Evolutionary conservation across 352 stramenopile genomes (phyloP).

Genomic region (Vaucheria bursata): DNA sequence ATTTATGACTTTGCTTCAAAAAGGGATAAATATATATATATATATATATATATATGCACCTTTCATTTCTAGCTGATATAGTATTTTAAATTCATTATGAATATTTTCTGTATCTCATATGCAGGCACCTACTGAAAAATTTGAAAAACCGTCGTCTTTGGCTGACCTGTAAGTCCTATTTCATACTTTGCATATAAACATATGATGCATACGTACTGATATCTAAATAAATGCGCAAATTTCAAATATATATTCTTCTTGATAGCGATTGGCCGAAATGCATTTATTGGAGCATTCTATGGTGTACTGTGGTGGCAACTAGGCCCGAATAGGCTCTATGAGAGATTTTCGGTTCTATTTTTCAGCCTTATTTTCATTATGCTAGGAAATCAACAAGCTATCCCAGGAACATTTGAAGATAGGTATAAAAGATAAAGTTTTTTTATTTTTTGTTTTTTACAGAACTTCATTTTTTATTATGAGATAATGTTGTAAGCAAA

Average conservation of each 20-base stretch:
- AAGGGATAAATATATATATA: no score
- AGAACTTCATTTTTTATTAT: no score
- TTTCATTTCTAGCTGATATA: background rate
- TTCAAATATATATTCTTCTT: no score
- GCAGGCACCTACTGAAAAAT: constrained; percentile 5
- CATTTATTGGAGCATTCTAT: constrained; percentile 41
- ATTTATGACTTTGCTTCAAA: no score
- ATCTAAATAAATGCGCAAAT: no score
- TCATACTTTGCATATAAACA: no score
- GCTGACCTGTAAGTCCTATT: background rate
- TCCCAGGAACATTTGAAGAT: constrained; percentile 40
- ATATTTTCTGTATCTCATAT: background rate
- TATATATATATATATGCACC: no score
- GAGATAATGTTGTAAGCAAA: no score
- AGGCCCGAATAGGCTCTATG: constrained; percentile 16
- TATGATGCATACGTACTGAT: no score
- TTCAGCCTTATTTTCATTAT: constrained; percentile 46
- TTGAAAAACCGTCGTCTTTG: background rate
- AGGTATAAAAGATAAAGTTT: no score
- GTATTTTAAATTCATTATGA: constrained; percentile 3
- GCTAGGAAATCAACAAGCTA: constrained; percentile 44
- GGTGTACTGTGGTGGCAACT: constrained; percentile 39
- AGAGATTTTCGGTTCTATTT: constrained; percentile 34
- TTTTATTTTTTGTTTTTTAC: no score
- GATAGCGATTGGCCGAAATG: constrained; percentile 18